phyloP scores from a whole-genome alignment of 2,329 filamentous ascomycete genomes.

The Penicillium glabrum region DNA sequence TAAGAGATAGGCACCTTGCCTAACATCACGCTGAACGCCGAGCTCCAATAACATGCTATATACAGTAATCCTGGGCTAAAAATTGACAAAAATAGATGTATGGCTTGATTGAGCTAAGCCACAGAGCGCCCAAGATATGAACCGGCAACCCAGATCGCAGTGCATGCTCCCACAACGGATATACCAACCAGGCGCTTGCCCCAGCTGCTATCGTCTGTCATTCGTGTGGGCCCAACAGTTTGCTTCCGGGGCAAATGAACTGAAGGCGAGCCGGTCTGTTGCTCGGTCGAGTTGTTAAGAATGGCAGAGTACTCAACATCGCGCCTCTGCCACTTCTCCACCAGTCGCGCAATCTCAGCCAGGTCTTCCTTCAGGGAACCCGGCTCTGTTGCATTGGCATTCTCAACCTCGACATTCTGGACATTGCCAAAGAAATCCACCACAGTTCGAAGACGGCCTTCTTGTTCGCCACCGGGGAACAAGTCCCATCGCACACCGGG shows the following conservation, averaged over 20 bases:
- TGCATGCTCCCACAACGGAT: slow-evolving; percentile 35
- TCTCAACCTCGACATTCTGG: slow-evolving; percentile 90
- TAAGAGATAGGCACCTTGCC: neutral
- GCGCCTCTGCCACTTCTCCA: slow-evolving; percentile 52
- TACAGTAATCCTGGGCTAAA: neutral
- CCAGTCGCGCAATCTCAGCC: slow-evolving; percentile 64
- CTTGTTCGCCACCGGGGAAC: slow-evolving; percentile 80
- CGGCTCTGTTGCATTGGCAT: slow-evolving; percentile 54
- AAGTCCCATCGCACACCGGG: slow-evolving; percentile 92
- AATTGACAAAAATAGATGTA: neutral
- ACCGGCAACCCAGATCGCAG: slow-evolving; percentile 38
- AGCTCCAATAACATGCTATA: slow-evolving; percentile 15
- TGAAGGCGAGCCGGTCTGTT: slow-evolving; percentile 15
- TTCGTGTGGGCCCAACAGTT: slow-evolving; percentile 54
- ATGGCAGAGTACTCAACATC: slow-evolving; percentile 34
- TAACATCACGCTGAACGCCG: slow-evolving; percentile 6
- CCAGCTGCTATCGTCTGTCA: slow-evolving; percentile 66
- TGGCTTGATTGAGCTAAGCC: slow-evolving; percentile 2
- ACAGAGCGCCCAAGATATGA: slow-evolving; percentile 31
- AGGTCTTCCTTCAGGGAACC: slow-evolving; percentile 66
- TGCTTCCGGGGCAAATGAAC: slow-evolving; percentile 32
- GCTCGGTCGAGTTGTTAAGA: slow-evolving; percentile 21
- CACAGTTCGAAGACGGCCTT: slow-evolving; percentile 74
- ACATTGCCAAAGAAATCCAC: slow-evolving; percentile 99
- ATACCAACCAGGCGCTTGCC: slow-evolving; percentile 50